Percentiles rank a stretch among this genome's conserved stretches.
Conservation (phyloP, 2,329 filamentous ascomycete species). For the Pestalotiopsis sp. region DNA sequence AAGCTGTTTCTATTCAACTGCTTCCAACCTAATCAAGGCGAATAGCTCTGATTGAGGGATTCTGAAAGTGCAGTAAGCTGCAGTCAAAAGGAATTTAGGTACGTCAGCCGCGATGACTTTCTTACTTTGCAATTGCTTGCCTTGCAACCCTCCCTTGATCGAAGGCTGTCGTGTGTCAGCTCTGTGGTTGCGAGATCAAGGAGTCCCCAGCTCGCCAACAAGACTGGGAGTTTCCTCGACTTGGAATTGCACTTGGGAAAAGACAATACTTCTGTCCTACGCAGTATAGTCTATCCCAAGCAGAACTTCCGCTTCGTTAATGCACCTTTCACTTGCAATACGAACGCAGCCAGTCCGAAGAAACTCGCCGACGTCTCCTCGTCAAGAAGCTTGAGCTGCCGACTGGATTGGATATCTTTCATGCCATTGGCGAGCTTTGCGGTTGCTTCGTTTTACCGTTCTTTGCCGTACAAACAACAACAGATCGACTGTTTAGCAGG, state of each 20-base stretch:
- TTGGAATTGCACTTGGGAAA: not conserved
- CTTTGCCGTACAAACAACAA: not conserved
- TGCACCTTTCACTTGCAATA: constrained; percentile 59
- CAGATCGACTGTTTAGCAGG: not conserved
- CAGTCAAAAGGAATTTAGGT: not conserved
- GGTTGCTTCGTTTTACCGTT: not conserved
- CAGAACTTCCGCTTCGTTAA: not conserved
- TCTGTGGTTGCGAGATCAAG: not conserved
- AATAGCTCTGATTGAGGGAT: not conserved
- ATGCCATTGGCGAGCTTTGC: not conserved
- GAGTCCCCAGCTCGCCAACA: not conserved
- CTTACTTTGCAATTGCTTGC: not conserved
- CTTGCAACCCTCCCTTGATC: not conserved
- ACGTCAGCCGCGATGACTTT: not conserved
- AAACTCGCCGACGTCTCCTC: not conserved
- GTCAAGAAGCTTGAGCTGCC: not conserved
- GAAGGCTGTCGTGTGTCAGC: not conserved
- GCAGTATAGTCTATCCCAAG: not conserved
- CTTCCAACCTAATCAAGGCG: constrained; percentile 1
- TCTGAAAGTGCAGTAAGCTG: constrained; percentile 5
- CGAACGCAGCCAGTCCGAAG: not conserved
- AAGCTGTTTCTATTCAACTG: not conserved
- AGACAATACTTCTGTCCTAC: not conserved
- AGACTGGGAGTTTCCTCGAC: not conserved
- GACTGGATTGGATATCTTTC: not conserved